Evolutionary conservation across 169 alveolate genomes (phyloP).

Genomic region (Babesia divergens): DNA sequence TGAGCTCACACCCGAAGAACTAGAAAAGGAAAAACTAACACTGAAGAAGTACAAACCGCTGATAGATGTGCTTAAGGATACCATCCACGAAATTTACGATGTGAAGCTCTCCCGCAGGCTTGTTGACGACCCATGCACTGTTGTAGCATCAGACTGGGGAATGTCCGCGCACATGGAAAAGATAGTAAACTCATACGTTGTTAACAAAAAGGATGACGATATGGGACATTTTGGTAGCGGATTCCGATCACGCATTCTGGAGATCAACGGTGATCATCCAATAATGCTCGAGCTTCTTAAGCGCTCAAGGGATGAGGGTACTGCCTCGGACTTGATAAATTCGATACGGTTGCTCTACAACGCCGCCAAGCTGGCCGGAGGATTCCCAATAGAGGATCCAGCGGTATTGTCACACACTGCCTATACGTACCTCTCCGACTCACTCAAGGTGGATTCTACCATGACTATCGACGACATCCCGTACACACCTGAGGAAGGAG

Average conservation of each 20-base stretch:
- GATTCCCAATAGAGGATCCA: conserved; percentile 74
- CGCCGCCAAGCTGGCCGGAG: conserved; percentile 79
- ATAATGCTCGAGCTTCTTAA: conserved; percentile 79
- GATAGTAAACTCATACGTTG: conserved; percentile 82
- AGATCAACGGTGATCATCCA: conserved; percentile 96
- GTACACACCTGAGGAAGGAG: conserved; percentile 35
- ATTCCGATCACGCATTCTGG: conserved; percentile 86
- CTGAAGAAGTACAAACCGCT: conserved; percentile 74
- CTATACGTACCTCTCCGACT: conserved; percentile 29
- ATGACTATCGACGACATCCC: conserved; percentile 27
- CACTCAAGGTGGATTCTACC: conserved; percentile 25
- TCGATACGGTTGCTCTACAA: conserved; percentile 68
- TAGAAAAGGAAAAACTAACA: conserved; percentile 70
- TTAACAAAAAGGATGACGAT: conserved; percentile 72
- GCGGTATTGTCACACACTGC: conserved; percentile 21
- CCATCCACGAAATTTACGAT: conserved; percentile 71
- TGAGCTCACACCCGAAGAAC: conserved; percentile 73
- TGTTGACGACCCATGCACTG: conserved; percentile 84
- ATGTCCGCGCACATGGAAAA: conserved; percentile 89
- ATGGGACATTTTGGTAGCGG: conserved; percentile 53
- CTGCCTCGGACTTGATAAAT: conserved; percentile 46
- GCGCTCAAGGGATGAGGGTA: conserved; percentile 48
- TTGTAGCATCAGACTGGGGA: conserved; percentile 88
- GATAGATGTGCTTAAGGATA: conserved; percentile 69
- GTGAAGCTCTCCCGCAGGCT: conserved; percentile 84